Evolutionary conservation across 129 eudicot species (phyloP), one percentile per base, ranked within the genome.

Genomic region (Flaveria bidentis): DNA sequence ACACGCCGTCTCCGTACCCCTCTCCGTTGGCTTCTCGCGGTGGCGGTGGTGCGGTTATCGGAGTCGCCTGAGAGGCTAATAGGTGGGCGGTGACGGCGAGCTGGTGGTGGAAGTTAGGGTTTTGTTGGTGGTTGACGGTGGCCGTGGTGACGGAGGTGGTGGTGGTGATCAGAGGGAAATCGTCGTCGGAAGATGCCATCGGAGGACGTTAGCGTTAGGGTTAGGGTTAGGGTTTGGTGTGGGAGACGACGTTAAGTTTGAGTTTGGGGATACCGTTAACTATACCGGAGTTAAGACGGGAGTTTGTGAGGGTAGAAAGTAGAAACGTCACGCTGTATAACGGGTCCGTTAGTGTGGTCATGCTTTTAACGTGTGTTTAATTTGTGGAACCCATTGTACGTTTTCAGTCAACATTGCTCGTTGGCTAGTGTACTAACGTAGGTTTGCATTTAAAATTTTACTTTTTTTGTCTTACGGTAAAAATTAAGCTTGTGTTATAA

Each of bases 171-270:
- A 93, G 84, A 63, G 95, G 81, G 86, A 93, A 93, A 52, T 90
- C 98, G 86, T 92, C 92, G 82, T 87, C 96, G 83, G 91, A 87
- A 68, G 90, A 83, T 45, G 93, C 83, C 93, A 85, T 88, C 66
- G 86, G 80, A 53, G 70, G 76, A 70, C 84, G 86, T 82, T 74
- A 85, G 78, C 62, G 87, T 78, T 26, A 26, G 30, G 82, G 86
- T 82, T 74, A 85, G 78, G 58, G 87, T 78, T 78, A 75, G 88
- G 81, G 81, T 76, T 49, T 2, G 86, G 42, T 41, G 80, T 46
- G 85, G 77, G 75, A 84, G 84, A 87, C 88, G 91, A 87, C 91
- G 88, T 84, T 84, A 84, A 78, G 78, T 86, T 67, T 12, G 87
- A 39, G 62, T 26, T 74, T 77, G 60, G 67, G 67, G 52, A 76